These are phyloP conservation scores for Leccinellum albellum DNA, from an alignment of 768 basidiomycete species.

Conservation along the genomic window DNA sequence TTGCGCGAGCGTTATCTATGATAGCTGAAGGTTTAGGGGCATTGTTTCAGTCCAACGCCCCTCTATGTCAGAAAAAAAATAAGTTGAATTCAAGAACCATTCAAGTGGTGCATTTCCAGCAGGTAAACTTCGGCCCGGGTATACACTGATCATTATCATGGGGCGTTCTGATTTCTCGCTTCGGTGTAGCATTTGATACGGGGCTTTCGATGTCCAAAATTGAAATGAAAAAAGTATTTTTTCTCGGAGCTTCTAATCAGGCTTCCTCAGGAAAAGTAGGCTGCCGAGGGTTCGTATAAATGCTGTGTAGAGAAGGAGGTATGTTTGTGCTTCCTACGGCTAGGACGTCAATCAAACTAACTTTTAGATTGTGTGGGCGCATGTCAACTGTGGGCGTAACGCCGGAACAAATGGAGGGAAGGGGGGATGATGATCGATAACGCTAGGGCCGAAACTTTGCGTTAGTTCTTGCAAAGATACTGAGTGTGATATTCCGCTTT, in stretches of 20 bases:
- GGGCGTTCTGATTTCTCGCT: too few relatives aligned
- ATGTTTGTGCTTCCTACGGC: not conserved
- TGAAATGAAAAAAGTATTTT: not conserved
- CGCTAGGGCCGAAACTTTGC: too few relatives aligned
- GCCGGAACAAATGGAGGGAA: not conserved
- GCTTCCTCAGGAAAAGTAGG: too few relatives aligned
- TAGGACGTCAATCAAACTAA: not conserved
- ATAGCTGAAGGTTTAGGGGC: not conserved
- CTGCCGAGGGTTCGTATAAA: not conserved
- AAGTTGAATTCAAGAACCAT: not conserved
- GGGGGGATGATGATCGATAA: not conserved
- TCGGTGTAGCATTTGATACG: too few relatives aligned
- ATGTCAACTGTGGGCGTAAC: not conserved
- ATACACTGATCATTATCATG: too few relatives aligned
- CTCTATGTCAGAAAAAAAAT: too few relatives aligned
- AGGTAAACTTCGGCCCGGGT: not conserved
- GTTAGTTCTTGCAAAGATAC: too few relatives aligned
- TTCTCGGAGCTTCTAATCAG: too few relatives aligned
- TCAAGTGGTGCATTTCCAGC: not conserved
- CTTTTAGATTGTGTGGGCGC: not conserved
- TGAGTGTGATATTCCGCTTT: too few relatives aligned
- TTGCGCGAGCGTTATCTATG: not conserved
- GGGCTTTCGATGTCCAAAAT: too few relatives aligned
- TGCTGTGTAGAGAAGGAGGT: not conserved
- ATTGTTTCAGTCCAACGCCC: too few relatives aligned